phyloP scores from a whole-genome alignment of 805 yeast species.

The Ogataea siamensis region DNA sequence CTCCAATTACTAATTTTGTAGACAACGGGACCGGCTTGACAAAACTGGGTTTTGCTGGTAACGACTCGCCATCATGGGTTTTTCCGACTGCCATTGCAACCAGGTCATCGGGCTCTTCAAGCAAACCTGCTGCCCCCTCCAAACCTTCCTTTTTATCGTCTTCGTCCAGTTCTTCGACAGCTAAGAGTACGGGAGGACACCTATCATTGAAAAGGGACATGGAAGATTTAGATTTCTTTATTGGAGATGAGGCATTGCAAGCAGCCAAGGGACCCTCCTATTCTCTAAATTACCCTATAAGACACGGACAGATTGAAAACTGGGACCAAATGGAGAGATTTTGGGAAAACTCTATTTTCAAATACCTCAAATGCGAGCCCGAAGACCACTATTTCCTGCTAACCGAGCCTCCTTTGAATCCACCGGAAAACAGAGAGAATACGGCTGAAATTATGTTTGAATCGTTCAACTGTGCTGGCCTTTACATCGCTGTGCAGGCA shows the following conservation, averaged over 20 bases:
- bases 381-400: conserved; percentile 95
- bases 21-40: conserved; percentile 96
- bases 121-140: conserved; percentile 42
- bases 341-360: conserved; percentile 97
- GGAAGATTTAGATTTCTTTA: conserved; percentile 89
- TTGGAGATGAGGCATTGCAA: conserved; percentile 91
- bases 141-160: conserved; percentile 45
- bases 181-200: conserved; percentile 36
- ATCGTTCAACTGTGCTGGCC: conserved; percentile 96
- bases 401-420: conserved; percentile 98
- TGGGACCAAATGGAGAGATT: conserved; percentile 99
- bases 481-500: conserved; percentile 98
- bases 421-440: conserved; percentile 99
- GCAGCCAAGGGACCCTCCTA: conserved; percentile 92
- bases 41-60: conserved; percentile 97
- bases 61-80: conserved; percentile 95
- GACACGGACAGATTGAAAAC: conserved; percentile 97
- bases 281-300: conserved; percentile 85
- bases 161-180: conserved; percentile 25
- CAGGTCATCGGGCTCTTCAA: conserved; percentile 44
- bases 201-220: conserved; percentile 74
- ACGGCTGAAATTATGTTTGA: conserved; percentile 99
- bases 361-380: conserved; percentile 95
- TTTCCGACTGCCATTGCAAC: conserved; percentile 97
- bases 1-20: conserved; percentile 8